Evolutionary conservation across 2,329 filamentous ascomycete species (phyloP).

Genomic region (Coniochaeta ligniaria): DNA sequence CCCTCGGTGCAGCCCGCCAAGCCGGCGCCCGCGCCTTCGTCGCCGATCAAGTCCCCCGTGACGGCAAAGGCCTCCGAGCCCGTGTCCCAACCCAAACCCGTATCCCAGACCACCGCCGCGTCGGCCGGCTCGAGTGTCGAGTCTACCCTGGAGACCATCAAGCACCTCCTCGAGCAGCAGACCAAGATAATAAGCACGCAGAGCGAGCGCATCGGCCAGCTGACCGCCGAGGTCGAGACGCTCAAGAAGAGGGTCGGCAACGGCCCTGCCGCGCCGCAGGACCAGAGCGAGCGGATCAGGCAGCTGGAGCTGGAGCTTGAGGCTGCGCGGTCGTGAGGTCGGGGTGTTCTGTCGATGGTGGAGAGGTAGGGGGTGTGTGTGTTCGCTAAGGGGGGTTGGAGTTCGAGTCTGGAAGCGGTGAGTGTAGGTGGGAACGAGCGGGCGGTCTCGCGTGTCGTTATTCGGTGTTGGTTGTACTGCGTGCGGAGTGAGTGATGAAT

Average conservation of each 20-base stretch:
- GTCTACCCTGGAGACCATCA: slow-evolving; percentile 68
- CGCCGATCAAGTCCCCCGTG: too few relatives aligned
- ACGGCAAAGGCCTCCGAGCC: slow-evolving; percentile 10
- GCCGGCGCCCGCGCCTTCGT: slow-evolving; percentile 14
- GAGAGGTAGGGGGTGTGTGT: background rate
- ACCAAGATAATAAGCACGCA: slow-evolving; percentile 71
- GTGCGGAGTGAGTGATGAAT: background rate
- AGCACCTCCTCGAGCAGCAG: slow-evolving; percentile 68
- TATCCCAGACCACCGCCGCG: too few relatives aligned
- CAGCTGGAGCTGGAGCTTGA: slow-evolving; percentile 63
- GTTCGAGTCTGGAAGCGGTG: too few relatives aligned
- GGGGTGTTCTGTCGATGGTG: too few relatives aligned
- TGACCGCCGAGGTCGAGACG: slow-evolving; percentile 69
- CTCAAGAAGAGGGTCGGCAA: slow-evolving; percentile 70
- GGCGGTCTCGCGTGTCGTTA: background rate
- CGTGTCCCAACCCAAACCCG: too few relatives aligned
- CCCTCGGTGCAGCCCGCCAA: slow-evolving; percentile 23
- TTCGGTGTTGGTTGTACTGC: background rate
- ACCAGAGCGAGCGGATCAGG: slow-evolving; percentile 61
- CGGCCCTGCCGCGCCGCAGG: slow-evolving; percentile 32
- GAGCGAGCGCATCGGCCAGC: slow-evolving; percentile 56
- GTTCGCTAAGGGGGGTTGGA: too few relatives aligned
- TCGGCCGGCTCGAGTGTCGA: slow-evolving; percentile 38
- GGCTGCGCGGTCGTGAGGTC: slow-evolving; percentile 46
- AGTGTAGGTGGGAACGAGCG: background rate